phyloP scores from a whole-genome alignment of 495 filamentous ascomycete species.

The Friedmanniomyces simplex region DNA sequence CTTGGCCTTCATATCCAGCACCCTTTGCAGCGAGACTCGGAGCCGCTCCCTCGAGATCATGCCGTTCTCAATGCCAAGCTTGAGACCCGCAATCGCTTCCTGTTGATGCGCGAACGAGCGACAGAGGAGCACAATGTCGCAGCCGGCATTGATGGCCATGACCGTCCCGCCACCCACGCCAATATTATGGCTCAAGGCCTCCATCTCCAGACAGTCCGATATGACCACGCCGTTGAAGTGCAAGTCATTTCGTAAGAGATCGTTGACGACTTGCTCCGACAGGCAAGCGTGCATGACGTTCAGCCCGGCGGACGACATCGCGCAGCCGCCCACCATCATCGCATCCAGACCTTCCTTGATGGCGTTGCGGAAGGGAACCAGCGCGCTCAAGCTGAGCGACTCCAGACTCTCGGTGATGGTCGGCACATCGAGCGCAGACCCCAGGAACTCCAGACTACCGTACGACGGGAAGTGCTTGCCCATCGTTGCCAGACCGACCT shows the following conservation, averaged over 20 bases:
- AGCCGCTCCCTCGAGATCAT: conserved; percentile 69
- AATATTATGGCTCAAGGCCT: conserved; percentile 79
- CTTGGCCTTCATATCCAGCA: conserved; percentile 62
- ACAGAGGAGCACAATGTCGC: conserved; percentile 75
- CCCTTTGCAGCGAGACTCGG: conserved; percentile 58
- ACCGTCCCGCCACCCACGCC: conserved; percentile 86
- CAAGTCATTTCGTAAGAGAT: conserved; percentile 67
- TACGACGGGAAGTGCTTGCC: conserved; percentile 93
- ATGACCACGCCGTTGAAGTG: conserved; percentile 85
- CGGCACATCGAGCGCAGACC: conserved; percentile 74
- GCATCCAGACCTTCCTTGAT: conserved; percentile 74
- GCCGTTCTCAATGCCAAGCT: conserved; percentile 73
- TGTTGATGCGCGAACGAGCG: conserved; percentile 76
- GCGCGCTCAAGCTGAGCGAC: conserved; percentile 69
- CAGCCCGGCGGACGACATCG: conserved; percentile 74
- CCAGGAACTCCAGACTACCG: conserved; percentile 83
- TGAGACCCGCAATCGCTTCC: conserved; percentile 75
- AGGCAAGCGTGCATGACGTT: conserved; percentile 89
- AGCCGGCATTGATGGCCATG: conserved; percentile 89
- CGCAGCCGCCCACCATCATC: conserved; percentile 87
- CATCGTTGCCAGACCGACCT: conserved; percentile 72
- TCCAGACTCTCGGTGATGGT: conserved; percentile 87
- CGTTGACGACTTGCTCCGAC: conserved; percentile 81
- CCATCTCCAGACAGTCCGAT: conserved; percentile 92
- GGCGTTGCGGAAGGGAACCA: conserved; percentile 79